These are phyloP conservation scores for Colletotrichum costaricense DNA, from an alignment of 2,329 filamentous ascomycete genomes.

Conservation along the genomic window DNA sequence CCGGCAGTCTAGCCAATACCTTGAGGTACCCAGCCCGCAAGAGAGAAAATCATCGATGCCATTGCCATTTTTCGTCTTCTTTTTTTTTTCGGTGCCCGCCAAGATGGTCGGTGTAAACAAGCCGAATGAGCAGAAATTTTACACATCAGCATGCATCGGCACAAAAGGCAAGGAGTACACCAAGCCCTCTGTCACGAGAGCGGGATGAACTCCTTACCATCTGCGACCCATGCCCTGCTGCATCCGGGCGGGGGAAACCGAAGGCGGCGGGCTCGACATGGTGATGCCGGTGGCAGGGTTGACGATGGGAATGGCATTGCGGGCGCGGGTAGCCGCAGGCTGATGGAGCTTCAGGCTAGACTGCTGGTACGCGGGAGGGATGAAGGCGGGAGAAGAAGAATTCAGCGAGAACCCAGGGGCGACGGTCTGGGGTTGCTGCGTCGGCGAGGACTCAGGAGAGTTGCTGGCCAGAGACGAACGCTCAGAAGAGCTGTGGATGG, in stretches of 20 bases:
- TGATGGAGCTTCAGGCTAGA: conserved; percentile 86
- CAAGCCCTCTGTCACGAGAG: conserved; percentile 46
- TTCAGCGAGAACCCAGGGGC: conserved; percentile 81
- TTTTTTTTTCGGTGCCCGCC: conserved; percentile 58
- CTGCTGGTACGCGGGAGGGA: conserved; percentile 73
- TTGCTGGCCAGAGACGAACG: conserved; percentile 95
- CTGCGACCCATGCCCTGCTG: conserved; percentile 64
- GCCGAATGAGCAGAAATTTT: conserved; percentile 51
- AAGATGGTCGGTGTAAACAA: conserved; percentile 53
- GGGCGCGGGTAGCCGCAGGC: conserved; percentile 86
- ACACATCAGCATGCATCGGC: conserved; percentile 49
- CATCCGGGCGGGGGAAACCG: conserved; percentile 72
- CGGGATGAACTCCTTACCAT: conserved; percentile 60
- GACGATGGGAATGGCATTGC: conserved; percentile 97
- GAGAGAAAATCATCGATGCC: conserved; percentile 56
- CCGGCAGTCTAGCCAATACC: conserved; percentile 40
- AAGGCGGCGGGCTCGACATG: conserved; percentile 88
- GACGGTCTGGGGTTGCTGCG: conserved; percentile 86
- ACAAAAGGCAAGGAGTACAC: conserved; percentile 49
- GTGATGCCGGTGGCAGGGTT: conserved; percentile 92
- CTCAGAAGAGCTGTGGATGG: conserved; percentile 93
- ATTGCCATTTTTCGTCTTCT: conserved; percentile 37
- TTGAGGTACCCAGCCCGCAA: conserved; percentile 51
- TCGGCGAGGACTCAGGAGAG: conserved; percentile 90
- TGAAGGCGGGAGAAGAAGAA: conserved; percentile 73